These are phyloP conservation scores for Candida caryicola DNA, from an alignment of 805 yeast genomes.

Conservation along the genomic window DNA sequence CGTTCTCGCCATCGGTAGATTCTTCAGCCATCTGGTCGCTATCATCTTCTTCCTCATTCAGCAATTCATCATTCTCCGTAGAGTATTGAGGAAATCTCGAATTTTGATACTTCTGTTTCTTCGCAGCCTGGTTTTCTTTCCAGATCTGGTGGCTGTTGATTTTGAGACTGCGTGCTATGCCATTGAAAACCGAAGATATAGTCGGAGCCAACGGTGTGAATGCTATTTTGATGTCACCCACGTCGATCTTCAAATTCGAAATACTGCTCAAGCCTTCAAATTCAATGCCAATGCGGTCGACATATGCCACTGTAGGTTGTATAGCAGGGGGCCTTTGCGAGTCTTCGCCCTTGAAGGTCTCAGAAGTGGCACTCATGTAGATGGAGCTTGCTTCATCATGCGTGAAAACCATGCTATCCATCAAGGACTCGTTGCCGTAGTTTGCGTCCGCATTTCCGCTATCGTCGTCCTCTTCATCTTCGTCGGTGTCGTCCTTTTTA, in stretches of 20 bases:
- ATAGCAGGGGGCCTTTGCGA: not conserved
- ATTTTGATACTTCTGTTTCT: constrained; percentile 3
- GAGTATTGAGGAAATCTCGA: constrained; percentile 26
- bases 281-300: constrained; percentile 37
- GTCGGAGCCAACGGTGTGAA: constrained; percentile 44
- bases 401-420: constrained; percentile 62
- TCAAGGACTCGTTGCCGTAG: constrained; percentile 37
- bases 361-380: constrained; percentile 79
- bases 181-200: constrained; percentile 32
- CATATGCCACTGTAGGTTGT: constrained; percentile 22
- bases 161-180: constrained; percentile 35
- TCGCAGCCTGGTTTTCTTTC: constrained; percentile 12
- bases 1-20: constrained; percentile 10
- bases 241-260: constrained; percentile 34
- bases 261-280: constrained; percentile 47
- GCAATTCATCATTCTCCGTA: constrained; percentile 8
- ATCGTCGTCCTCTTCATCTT: constrained; percentile 3
- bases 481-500: constrained; percentile 6
- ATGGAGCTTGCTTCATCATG: constrained; percentile 68
- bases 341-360: constrained; percentile 27
- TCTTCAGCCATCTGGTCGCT: constrained; percentile 1
- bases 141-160: constrained; percentile 30
- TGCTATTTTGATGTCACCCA: constrained; percentile 43
- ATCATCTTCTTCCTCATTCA: constrained; percentile 6
- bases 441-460: constrained; percentile 9